phyloP scores from a whole-genome alignment of 2,329 filamentous ascomycete genomes.

The Phialophora expanda region DNA sequence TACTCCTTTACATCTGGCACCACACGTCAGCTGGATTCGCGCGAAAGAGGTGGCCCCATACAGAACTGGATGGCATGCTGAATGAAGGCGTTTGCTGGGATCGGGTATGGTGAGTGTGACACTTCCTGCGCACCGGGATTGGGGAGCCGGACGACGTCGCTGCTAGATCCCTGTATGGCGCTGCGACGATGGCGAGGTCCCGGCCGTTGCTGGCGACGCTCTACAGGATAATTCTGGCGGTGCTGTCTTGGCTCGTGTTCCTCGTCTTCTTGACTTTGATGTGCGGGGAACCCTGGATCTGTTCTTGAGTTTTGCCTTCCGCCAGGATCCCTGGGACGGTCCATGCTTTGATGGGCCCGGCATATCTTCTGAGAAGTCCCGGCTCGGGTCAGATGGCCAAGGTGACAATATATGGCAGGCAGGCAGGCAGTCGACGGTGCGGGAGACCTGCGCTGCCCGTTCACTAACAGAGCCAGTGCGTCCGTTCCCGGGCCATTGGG shows the following conservation, averaged over 20 bases:
- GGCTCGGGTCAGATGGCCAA: neutral
- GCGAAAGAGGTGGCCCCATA: neutral
- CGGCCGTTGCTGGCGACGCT: slow-evolving; percentile 7
- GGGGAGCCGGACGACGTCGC: neutral
- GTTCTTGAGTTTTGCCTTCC: neutral
- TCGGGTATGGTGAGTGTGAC: slow-evolving; percentile 8
- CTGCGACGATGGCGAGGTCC: slow-evolving; percentile 14
- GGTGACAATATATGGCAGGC: slow-evolving; percentile 6
- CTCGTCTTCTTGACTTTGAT: slow-evolving; percentile 7
- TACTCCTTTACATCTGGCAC: slow-evolving; percentile 24
- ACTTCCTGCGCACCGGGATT: slow-evolving; percentile 4
- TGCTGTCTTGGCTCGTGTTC: slow-evolving; percentile 2
- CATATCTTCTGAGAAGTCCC: slow-evolving; percentile 13
- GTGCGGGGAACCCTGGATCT: slow-evolving; percentile 6
- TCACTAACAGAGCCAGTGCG: neutral
- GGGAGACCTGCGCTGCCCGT: slow-evolving; percentile 9
- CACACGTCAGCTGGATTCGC: neutral
- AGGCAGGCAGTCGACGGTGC: neutral
- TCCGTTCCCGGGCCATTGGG: slow-evolving; percentile 10
- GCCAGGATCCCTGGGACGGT: neutral
- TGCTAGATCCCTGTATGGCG: neutral
- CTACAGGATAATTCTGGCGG: neutral
- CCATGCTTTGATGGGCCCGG: slow-evolving; percentile 6
- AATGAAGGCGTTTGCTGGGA: slow-evolving; percentile 16
- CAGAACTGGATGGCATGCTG: slow-evolving; percentile 22